These are phyloP conservation scores for Pseudoscleropodium purum DNA, from an alignment of 225 moss, liverwort and hornwort genomes.

Conservation along the genomic window DNA sequence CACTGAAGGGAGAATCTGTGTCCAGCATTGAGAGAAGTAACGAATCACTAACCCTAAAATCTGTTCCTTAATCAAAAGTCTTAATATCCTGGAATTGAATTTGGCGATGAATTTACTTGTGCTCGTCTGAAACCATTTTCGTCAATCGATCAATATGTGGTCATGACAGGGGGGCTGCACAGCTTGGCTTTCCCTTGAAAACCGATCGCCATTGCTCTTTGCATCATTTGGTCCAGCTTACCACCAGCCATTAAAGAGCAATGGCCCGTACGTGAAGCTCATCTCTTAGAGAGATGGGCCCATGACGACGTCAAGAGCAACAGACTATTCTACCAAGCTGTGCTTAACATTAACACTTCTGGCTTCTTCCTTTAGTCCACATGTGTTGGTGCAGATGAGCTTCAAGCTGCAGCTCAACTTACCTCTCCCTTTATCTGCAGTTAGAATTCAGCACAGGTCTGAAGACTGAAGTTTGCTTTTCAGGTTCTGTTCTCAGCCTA, in stretches of 20 bases:
- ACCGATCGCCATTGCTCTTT: slow-evolving; percentile 20
- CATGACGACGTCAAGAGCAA: slow-evolving; percentile 2
- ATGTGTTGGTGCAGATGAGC: slow-evolving; percentile 4
- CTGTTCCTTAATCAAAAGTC: not conserved
- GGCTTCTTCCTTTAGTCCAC: not conserved
- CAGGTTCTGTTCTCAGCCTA: not conserved
- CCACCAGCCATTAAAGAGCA: slow-evolving; percentile 15
- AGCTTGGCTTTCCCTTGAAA: slow-evolving; percentile 33
- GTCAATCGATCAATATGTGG: slow-evolving; percentile 5
- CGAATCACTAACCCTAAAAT: not conserved
- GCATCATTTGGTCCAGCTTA: slow-evolving; percentile 24
- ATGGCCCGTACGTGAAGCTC: slow-evolving; percentile 21
- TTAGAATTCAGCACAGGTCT: not conserved
- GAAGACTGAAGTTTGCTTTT: not conserved
- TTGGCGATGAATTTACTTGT: not conserved
- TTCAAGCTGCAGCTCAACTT: slow-evolving; percentile 12
- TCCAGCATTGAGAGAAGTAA: not conserved
- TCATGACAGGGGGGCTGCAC: slow-evolving; percentile 6
- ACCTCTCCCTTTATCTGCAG: not conserved
- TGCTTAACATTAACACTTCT: not conserved
- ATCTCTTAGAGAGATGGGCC: not conserved
- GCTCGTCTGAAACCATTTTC: slow-evolving; percentile 5
- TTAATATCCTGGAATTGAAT: not conserved
- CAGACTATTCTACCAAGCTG: slow-evolving; percentile 5
- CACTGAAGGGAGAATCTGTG: not conserved